Base-by-base conservation (phyloP, 2,329 filamentous ascomycete genomes). In the Blumeriella jaapii region DNA sequence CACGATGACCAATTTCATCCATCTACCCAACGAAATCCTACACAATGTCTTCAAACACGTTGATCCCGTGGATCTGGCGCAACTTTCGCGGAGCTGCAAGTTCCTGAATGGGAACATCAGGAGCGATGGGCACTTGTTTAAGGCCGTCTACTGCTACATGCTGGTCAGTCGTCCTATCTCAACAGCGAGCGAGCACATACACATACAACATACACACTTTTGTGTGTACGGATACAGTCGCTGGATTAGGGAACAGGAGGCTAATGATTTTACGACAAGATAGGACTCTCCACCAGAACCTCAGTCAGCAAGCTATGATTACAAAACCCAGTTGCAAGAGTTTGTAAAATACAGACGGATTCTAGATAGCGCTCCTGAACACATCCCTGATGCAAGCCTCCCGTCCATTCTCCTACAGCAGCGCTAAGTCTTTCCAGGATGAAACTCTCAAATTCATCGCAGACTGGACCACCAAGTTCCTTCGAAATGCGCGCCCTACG, bases 41-140 rank as follows among this genome's bases (percentile, higher is more conserved):
- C 71, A 78, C 48, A 61, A 67, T 49, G 71, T 82, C 44, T 61
- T 83, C 42, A 57, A 54, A 38, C 63, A 66, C 45, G 62, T 79
- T 23, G 57, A 68, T 17, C 71, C 74, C 1, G 54, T 57, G 25
- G 77, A 82, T 42, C 57, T 83, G 6, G 60, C 63, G 1, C 52
- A 57, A 6, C 51, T 81, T 28, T 62, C 65, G 23, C 56, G 54
- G 39, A 67, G 67, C 29, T 80, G 71, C 52, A 63, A 58, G 12
- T 53, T 50, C 8, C 58, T 86, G 29, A 57, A 69, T 39, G 55
- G 59, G 20, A 71, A 73, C 42, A 62, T 81, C 34, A 62, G 59
- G 31, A 63, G 61, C 27, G 82, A 85, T 52, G 54, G 57, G 11
- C 59, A 69, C 6, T 59, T 86, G 9, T 78, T 67, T 55, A 75